Evolutionary conservation across 345 rosid species (phyloP), one percentile per base, ranked within the genome.

Genomic region (Lepidium sativum): DNA sequence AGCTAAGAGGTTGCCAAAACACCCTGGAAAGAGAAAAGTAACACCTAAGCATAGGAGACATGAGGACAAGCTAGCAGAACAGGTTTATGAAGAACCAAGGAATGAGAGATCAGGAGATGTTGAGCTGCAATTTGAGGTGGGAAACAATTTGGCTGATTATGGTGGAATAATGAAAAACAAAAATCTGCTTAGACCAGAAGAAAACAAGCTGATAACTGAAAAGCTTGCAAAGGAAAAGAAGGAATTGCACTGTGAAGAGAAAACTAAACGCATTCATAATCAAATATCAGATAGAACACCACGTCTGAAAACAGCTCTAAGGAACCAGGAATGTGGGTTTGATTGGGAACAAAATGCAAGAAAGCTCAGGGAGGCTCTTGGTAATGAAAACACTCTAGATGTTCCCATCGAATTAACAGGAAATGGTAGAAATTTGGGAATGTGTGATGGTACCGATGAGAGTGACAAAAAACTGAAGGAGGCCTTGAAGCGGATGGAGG

Each of bases 41-140:
- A 37, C 68, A 47, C 68, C 44, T 50, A 62, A 62, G 75, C 78
- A 63, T 63, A 70, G 72, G 65, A 69, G 60, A 53, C 68, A 34
- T 40, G 80, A 65, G 60, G 78, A 67, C n/a, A 80, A 59, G 63
- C 43, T 67, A 18, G 57, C 68, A 69, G 78, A 72, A 69, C 84
- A 77, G 60, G 66, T 32, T 67, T 44, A 31, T 72, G 73, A 73
- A 55, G 83, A 75, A 70, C 78, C 48, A 53, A 72, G 65, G 29
- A 81, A 65, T 44, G 82, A 70, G 70, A 80, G 53, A 42, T 50
- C 66, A n/a, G 62, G 62, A 63, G 62, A 69, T 37, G 73, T 68
- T 3, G 40, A 25, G 60, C 68, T 67, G 64, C 67, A 58, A 1
- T 56, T 55, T 33, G 86, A 79, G 69, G 64, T 71, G 54, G 80